Evolutionary conservation across 176 grass and related monocot species (phyloP), one percentile per base, ranked within the genome.

Genomic region (Oryza brachyantha): DNA sequence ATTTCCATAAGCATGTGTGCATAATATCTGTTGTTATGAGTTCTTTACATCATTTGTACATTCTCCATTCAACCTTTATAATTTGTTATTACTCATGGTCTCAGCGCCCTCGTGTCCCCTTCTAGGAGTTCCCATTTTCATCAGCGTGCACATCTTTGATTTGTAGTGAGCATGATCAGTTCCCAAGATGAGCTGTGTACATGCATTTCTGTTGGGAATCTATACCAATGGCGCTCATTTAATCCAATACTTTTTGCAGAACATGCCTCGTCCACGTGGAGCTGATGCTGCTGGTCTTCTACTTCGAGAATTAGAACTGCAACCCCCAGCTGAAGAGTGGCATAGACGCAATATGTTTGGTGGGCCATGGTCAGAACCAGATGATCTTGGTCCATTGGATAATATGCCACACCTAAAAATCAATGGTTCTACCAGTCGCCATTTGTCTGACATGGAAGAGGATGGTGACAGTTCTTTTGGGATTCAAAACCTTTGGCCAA

Each of bases 291-390:
- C 96, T 74, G 96, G 96, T 66, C 92, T 98, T 90, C 68, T 98
- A 74, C 96, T 95, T 60, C 85, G 96, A 82, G 96, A 98, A 80
- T 81, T 98, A 74, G 96, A 98, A 90, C 68, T 98, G 10, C 92
- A 98, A 46, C 96, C 96, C 82, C 96, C 96, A 58, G 88, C 96
- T 16, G 96, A 98, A 88, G 96, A 98, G 68, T 98, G 96, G 96
- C 96, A 98, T 70, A 91, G 92, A 10, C 92, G 96, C 43, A 98
- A 98, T 81, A 95, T 98, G 96, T 98, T 98, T 90, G 96, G 96
- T 64, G 92, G 96, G 24, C 96, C 96, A 4, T 98, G 96, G 92
- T 98, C 96, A 81, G 96, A 98, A 83, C 88, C 92, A 29, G 88
- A 95, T 57, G 87, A 95, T 85, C 81, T 95, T 78, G 92, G 92